phyloP scores from a whole-genome alignment of 441 rosid species.

The Syzygium syzygioides region DNA sequence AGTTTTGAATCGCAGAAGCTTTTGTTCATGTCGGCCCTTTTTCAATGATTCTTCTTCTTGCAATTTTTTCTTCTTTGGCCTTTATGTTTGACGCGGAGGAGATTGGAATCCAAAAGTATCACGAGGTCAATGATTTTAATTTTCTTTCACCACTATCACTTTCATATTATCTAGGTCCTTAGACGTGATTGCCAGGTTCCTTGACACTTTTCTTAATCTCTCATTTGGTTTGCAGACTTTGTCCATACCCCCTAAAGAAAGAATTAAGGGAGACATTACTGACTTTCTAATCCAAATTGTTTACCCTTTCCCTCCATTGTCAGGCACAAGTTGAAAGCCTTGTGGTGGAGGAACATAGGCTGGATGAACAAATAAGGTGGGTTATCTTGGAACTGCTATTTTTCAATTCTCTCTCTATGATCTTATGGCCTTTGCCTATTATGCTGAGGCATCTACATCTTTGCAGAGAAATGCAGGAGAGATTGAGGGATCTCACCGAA shows the following conservation, averaged over 20 bases:
- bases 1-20: not conserved
- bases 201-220: not conserved
- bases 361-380: constrained; percentile 85
- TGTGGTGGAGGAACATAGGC: constrained; percentile 48
- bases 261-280: not conserved
- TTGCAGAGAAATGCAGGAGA: constrained; percentile 87
- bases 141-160: not conserved
- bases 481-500: constrained; percentile 79
- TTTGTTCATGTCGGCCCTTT: not conserved
- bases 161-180: not conserved
- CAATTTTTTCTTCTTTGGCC: not conserved
- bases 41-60: not conserved
- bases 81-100: not conserved
- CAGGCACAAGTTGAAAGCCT: constrained; percentile 87
- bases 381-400: not conserved
- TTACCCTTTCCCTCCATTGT: not conserved
- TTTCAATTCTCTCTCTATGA: constrained; percentile 1
- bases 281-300: not conserved
- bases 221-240: not conserved
- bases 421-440: not conserved
- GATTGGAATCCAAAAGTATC: not conserved
- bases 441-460: constrained; percentile 24
- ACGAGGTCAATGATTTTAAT: not conserved
- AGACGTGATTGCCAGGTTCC: not conserved
- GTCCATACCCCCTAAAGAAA: not conserved